Evolutionary conservation across 2,329 filamentous ascomycete genomes (phyloP), one percentile per base, ranked within the genome.

Genomic region (Cercospora janseana): DNA sequence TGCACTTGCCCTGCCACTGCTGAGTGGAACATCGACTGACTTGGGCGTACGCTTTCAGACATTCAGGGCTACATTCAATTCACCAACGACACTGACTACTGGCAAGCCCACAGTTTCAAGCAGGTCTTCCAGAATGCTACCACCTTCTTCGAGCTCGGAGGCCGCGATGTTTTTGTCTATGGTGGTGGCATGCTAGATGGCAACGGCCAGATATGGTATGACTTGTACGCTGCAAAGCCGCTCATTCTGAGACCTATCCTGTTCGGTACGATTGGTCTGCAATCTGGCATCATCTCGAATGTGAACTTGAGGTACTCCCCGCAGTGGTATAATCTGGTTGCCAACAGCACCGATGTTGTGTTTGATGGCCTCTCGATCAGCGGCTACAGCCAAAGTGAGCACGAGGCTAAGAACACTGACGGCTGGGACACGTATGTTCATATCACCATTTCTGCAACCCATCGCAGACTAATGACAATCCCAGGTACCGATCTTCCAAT

Each of bases 121-220:
- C 81, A 83, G 20, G 72, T 70, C 4, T 88, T 80, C 69, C 85
- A 87, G 60, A 85, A 86, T 55, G 77, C 79, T 4, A 82, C 80
- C 0, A 80, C 80, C 1, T 86, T 86, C 72, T 86, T 83, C 74
- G 77, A 82, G 62, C 75, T 85, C 28, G 83, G 83, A 31, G 84
- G 84, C 23, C 70, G 76, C 15, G 82, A 80, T 66, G 79, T 88
- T 8, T 83, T 86, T 51, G 76, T 88, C 37, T 87, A 85, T 54
- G 85, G 84, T 0, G 80, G 79, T 12, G 80, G 81, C 34, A 80
- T 75, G 7, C 66, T 85, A 6, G 77, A 86, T 60, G 84, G 85
- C 12, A 83, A 81, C 49, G 82, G 81, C 0, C 80, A 85, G 60
- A 75, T 75, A 1, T 83, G 82, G 79, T 86, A 85, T 60, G 79